phyloP scores from a whole-genome alignment of 768 basidiomycete species.

The Baorangia bicolor region DNA sequence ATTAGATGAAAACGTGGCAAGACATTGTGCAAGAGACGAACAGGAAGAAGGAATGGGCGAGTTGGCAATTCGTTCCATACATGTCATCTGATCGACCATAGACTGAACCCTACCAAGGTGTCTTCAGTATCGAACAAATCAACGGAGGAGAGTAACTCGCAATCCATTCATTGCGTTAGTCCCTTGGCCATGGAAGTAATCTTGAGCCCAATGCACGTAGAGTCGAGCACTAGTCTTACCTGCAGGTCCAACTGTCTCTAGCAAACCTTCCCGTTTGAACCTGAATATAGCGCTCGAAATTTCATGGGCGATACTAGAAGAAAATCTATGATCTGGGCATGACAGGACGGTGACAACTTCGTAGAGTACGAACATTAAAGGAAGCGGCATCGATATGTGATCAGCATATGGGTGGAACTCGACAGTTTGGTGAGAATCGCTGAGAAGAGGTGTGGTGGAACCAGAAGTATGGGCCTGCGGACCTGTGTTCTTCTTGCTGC shows the following conservation, averaged over 20 bases:
- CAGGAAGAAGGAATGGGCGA: slow-evolving; percentile 80
- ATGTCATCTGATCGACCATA: slow-evolving; percentile 82
- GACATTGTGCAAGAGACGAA: slow-evolving; percentile 32
- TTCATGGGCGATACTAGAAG: slow-evolving; percentile 75
- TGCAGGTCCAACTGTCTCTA: slow-evolving; percentile 90
- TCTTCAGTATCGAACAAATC: slow-evolving; percentile 5
- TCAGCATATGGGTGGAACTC: slow-evolving; percentile 61
- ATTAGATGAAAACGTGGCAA: slow-evolving; percentile 9
- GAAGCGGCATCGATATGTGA: slow-evolving; percentile 71
- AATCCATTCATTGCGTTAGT: slow-evolving; percentile 73
- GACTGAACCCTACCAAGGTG: slow-evolving; percentile 56
- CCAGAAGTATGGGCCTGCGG: slow-evolving; percentile 23
- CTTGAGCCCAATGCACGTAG: neutral
- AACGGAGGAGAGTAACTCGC: slow-evolving; percentile 35
- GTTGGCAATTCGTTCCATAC: slow-evolving; percentile 90
- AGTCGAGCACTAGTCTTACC: slow-evolving; percentile 40
- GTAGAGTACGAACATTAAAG: slow-evolving; percentile 60
- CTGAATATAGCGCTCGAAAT: slow-evolving; percentile 64
- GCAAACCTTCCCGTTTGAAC: slow-evolving; percentile 75
- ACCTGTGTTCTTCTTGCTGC: slow-evolving; percentile 57
- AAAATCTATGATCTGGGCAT: neutral
- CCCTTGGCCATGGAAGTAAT: slow-evolving; percentile 40
- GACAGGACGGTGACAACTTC: neutral
- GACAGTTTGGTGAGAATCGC: slow-evolving; percentile 50
- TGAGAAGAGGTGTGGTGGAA: slow-evolving; percentile 62